Conservation (phyloP, 192 early-diverging fungal species). For the Gryganskiella cystojenkinii region DNA sequence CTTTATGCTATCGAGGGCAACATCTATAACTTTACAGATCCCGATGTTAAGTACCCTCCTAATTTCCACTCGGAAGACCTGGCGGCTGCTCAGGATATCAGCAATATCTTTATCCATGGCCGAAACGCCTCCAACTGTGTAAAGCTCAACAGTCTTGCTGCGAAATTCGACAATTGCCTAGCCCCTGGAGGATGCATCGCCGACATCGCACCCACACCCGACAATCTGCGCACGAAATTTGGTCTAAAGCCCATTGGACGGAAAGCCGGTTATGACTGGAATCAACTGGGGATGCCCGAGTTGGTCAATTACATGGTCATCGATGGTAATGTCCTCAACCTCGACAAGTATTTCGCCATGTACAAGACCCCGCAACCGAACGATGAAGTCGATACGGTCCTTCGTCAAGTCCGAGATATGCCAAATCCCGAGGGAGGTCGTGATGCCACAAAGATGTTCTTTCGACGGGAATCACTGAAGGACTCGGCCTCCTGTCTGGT, state of each 20-base stretch:
- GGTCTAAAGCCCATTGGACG: neutral
- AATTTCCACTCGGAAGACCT: slow-evolving; percentile 28
- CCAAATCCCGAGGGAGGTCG: slow-evolving; percentile 42
- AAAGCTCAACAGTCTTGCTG: slow-evolving; percentile 48
- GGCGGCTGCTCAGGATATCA: slow-evolving; percentile 65
- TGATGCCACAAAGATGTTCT: slow-evolving; percentile 69
- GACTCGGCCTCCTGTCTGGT: slow-evolving; percentile 59
- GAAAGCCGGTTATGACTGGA: slow-evolving; percentile 68
- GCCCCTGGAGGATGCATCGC: slow-evolving; percentile 21
- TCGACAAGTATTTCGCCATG: slow-evolving; percentile 64
- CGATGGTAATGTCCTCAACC: slow-evolving; percentile 71
- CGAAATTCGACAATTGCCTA: slow-evolving; percentile 55
- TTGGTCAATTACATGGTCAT: slow-evolving; percentile 64
- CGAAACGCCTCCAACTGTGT: slow-evolving; percentile 32
- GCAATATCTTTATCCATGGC: slow-evolving; percentile 53
- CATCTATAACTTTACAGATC: slow-evolving; percentile 29
- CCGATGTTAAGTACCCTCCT: slow-evolving; percentile 3
- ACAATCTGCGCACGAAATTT: neutral
- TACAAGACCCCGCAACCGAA: slow-evolving; percentile 40
- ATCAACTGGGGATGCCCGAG: slow-evolving; percentile 53
- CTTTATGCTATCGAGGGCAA: slow-evolving; percentile 32
- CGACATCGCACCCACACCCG: slow-evolving; percentile 23
- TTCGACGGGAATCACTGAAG: slow-evolving; percentile 61
- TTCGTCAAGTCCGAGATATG: slow-evolving; percentile 56
- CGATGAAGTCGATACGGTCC: slow-evolving; percentile 64